phyloP scores from a whole-genome alignment of 2,329 filamentous ascomycete species.

The Botrytis deweyae region DNA sequence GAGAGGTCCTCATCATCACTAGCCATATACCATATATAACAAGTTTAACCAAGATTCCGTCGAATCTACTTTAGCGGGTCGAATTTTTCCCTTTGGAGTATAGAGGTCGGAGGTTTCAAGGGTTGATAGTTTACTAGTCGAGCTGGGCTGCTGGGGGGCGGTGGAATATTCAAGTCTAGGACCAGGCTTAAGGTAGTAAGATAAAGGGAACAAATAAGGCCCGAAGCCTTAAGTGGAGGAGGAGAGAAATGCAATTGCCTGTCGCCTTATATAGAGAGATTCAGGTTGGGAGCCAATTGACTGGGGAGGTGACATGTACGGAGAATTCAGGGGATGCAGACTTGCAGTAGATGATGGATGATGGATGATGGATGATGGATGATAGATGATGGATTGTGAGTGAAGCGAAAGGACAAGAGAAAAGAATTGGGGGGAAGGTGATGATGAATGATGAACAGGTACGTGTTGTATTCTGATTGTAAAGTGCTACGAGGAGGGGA shows the following conservation, averaged over 20 bases:
- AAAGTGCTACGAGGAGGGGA: background rate
- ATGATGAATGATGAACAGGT: background rate
- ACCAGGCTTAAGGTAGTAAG: constrained; percentile 1
- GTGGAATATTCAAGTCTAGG: constrained; percentile 4
- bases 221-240: constrained; percentile 4
- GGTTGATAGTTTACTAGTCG: constrained; percentile 10
- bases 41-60: constrained; percentile 20
- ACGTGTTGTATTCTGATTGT: constrained; percentile 4
- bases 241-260: background rate
- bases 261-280: background rate
- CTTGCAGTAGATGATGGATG: background rate
- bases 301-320: background rate
- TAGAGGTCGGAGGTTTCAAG: constrained; percentile 17
- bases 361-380: background rate
- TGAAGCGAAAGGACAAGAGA: background rate
- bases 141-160: background rate
- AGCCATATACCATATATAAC: constrained; percentile 25
- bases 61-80: constrained; percentile 20
- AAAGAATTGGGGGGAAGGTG: background rate
- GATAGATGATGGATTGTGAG: background rate
- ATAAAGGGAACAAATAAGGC: background rate
- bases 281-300: background rate
- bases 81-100: constrained; percentile 13
- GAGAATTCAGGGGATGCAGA: background rate
- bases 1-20: constrained; percentile 37